These are phyloP conservation scores for Talaromyces marneffei DNA, from an alignment of 2,329 filamentous ascomycete genomes.

Conservation along the genomic window DNA sequence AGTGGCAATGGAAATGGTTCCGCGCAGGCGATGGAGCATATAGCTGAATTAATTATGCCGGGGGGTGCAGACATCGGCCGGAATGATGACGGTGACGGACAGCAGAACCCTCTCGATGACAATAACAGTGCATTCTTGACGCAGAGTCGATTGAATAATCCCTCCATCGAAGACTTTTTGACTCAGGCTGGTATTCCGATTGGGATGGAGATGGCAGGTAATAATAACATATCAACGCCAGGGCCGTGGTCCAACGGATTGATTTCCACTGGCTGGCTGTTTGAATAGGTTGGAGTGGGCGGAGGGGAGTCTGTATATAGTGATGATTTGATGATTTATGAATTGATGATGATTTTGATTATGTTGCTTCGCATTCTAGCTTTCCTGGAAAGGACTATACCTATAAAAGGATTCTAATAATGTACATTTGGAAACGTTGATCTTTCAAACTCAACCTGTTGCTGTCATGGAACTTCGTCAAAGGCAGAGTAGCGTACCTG, in stretches of 20 bases:
- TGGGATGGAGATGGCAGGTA: slow-evolving; percentile 12
- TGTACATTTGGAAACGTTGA: no score
- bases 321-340: not conserved
- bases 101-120: slow-evolving; percentile 1
- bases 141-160: slow-evolving; percentile 14
- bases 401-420: no score
- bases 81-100: not conserved
- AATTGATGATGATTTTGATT: not conserved
- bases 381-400: no score
- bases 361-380: not conserved
- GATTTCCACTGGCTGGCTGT: slow-evolving; percentile 12
- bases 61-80: not conserved
- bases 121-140: slow-evolving; percentile 8
- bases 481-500: no score
- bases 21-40: slow-evolving; percentile 1
- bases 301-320: not conserved
- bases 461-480: no score
- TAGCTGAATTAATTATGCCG: not conserved
- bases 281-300: slow-evolving; percentile 7
- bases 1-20: not conserved
- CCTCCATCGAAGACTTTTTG: slow-evolving; percentile 15
- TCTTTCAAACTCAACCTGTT: no score
- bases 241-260: not conserved
- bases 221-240: slow-evolving; percentile 1
- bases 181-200: slow-evolving; percentile 13